Conservation (phyloP, 805 yeast genomes). For the Monosporozyma yasuniensis region DNA sequence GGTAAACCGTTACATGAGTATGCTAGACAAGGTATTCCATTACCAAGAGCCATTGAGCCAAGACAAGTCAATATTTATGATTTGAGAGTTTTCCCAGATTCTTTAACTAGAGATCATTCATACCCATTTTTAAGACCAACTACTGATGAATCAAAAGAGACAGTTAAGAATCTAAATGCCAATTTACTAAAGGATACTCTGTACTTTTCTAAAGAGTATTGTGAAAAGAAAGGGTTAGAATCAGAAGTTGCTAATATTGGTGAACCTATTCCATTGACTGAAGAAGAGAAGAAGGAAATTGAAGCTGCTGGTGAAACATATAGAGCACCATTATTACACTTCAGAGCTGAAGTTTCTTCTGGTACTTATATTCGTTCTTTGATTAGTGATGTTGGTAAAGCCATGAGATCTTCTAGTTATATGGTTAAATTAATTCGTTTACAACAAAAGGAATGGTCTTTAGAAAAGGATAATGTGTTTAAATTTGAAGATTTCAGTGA, state of each 20-base stretch:
- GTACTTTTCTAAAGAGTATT: conserved; percentile 49
- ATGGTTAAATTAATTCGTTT: conserved; percentile 75
- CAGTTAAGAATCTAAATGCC: conserved; percentile 32
- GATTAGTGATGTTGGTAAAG: conserved; percentile 80
- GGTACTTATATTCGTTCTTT: conserved; percentile 92
- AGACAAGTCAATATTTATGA: conserved; percentile 58
- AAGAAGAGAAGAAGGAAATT: conserved; percentile 25
- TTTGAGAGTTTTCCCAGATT: conserved; percentile 42
- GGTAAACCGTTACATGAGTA: conserved; percentile 93
- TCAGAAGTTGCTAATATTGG: conserved; percentile 33
- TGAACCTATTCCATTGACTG: conserved; percentile 33
- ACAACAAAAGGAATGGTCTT: conserved; percentile 77
- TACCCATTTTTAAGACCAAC: conserved; percentile 39
- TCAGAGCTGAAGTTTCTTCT: conserved; percentile 74
- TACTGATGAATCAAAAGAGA: conserved; percentile 18
- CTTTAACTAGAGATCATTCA: conserved; percentile 46
- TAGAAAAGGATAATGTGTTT: conserved; percentile 60
- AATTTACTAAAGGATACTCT: conserved; percentile 57
- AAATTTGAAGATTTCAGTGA: conserved; percentile 55
- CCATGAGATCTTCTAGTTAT: conserved; percentile 71
- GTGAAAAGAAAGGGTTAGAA: conserved; percentile 36
- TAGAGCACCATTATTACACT: conserved; percentile 61
- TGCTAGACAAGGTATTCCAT: conserved; percentile 77
- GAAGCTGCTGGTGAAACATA: conserved; percentile 32
- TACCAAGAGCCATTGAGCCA: conserved; percentile 75